phyloP scores from a whole-genome alignment of 805 yeast genomes.

The Wickerhamia fluorescens region DNA sequence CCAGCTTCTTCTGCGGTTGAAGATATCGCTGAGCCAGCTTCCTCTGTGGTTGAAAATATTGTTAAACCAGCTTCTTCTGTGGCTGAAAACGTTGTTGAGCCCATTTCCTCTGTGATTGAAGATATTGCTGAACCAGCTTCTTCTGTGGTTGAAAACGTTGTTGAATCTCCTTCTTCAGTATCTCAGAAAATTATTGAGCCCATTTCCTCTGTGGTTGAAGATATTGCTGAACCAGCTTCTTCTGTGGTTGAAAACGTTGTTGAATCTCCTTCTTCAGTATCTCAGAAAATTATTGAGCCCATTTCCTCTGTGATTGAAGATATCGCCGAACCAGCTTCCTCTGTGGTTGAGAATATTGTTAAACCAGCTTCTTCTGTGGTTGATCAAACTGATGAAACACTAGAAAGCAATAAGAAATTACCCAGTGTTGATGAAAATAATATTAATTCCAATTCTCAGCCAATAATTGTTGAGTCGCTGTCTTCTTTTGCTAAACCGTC shows the following conservation, averaged over 20 bases:
- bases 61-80: too few species aligned
- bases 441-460: too few species aligned
- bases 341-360: background rate
- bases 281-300: too few species aligned
- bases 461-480: too few species aligned
- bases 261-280: background rate
- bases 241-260: conserved; percentile 4
- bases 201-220: conserved; percentile 3
- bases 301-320: too few species aligned
- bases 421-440: too few species aligned
- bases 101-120: conserved; percentile 2
- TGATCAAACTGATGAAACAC: conserved; percentile 2
- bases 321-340: background rate
- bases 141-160: conserved; percentile 2
- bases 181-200: background rate
- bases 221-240: conserved; percentile 1
- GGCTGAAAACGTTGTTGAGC: conserved; percentile 8
- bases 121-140: conserved; percentile 5
- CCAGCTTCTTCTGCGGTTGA: conserved; percentile 2
- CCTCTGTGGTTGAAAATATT: conserved; percentile 1
- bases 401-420: too few species aligned
- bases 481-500: too few species aligned
- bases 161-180: background rate
- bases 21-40: background rate
- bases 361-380: conserved; percentile 1